Conservation (phyloP, 2,329 filamentous ascomycete species). For the Fusarium abutilonis region DNA sequence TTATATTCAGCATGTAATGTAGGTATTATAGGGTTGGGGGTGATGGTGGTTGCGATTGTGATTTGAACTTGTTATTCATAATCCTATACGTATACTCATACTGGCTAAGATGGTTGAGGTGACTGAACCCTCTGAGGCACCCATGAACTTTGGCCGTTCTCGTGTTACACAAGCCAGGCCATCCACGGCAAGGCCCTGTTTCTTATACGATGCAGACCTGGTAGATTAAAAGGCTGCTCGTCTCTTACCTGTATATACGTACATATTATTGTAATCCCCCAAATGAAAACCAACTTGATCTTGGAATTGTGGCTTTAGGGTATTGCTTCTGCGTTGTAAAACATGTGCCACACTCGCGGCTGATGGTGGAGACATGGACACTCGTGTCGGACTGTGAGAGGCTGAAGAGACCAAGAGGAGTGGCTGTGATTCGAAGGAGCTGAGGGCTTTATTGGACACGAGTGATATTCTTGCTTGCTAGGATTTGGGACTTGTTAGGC, state of each 20-base stretch:
- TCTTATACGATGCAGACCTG: too few relatives aligned
- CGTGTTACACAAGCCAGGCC: constrained; percentile 19
- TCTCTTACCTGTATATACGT: constrained; percentile 12
- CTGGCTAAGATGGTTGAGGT: constrained; percentile 1
- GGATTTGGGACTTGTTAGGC: constrained; percentile 2
- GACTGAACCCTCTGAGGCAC: constrained; percentile 7
- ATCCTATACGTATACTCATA: background rate
- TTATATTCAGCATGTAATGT: constrained; percentile 9
- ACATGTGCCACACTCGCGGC: constrained; percentile 41
- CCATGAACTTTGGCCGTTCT: too few relatives aligned
- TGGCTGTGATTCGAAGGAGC: constrained; percentile 32
- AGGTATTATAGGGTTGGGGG: constrained; percentile 16
- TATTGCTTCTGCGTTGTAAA: constrained; percentile 3
- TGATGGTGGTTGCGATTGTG: constrained; percentile 12
- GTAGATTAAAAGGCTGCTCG: background rate
- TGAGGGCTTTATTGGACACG: constrained; percentile 6
- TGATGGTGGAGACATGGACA: constrained; percentile 31
- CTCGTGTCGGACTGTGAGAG: constrained; percentile 51
- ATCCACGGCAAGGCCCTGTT: background rate
- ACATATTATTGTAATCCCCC: constrained; percentile 6
- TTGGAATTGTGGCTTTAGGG: constrained; percentile 23
- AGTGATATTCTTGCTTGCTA: constrained; percentile 2
- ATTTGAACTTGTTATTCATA: background rate
- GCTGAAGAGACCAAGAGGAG: constrained; percentile 34
- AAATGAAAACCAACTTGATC: background rate